phyloP scores from a whole-genome alignment of 2,329 filamentous ascomycete species.

The Lecanicillium sp. region DNA sequence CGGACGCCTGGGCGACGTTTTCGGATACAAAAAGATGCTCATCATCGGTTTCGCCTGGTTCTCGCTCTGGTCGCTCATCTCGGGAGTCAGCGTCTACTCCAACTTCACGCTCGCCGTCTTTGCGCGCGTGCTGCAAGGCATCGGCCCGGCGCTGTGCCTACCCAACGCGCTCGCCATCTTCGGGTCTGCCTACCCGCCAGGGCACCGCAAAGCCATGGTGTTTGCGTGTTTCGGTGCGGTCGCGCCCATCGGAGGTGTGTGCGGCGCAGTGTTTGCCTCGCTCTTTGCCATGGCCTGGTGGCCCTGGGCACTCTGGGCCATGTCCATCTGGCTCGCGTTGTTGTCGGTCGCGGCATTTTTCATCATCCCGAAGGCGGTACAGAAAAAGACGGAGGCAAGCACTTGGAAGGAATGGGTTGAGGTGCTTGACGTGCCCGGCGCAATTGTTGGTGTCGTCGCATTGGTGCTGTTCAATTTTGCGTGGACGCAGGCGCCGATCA shows the following conservation, averaged over 20 bases:
- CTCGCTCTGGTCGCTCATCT: slow-evolving; percentile 44
- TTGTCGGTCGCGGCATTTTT: slow-evolving; percentile 27
- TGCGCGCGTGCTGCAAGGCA: slow-evolving; percentile 50
- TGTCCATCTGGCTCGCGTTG: slow-evolving; percentile 29
- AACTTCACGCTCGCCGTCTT: slow-evolving; percentile 41
- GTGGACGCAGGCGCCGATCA: slow-evolving; percentile 58
- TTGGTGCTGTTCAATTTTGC: slow-evolving; percentile 60
- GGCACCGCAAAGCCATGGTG: slow-evolving; percentile 52
- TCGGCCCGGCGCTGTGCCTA: slow-evolving; percentile 56
- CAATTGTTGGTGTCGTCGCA: slow-evolving; percentile 42
- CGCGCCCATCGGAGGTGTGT: slow-evolving; percentile 40
- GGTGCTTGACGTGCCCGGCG: slow-evolving; percentile 35
- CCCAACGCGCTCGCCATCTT: slow-evolving; percentile 61
- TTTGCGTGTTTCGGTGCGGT: slow-evolving; percentile 47
- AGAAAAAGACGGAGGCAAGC: slow-evolving; percentile 14
- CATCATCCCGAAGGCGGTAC: slow-evolving; percentile 28
- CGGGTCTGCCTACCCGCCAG: slow-evolving; percentile 50
- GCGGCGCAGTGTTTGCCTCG: slow-evolving; percentile 35
- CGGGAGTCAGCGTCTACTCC: slow-evolving; percentile 36
- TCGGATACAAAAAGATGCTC: slow-evolving; percentile 51
- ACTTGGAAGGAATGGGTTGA: slow-evolving; percentile 17
- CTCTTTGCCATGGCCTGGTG: slow-evolving; percentile 38
- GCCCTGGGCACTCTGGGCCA: slow-evolving; percentile 43
- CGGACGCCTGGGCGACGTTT: slow-evolving; percentile 51
- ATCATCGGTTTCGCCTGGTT: slow-evolving; percentile 51